phyloP scores from a whole-genome alignment of 345 rosid species.

The Gossypium australe region DNA sequence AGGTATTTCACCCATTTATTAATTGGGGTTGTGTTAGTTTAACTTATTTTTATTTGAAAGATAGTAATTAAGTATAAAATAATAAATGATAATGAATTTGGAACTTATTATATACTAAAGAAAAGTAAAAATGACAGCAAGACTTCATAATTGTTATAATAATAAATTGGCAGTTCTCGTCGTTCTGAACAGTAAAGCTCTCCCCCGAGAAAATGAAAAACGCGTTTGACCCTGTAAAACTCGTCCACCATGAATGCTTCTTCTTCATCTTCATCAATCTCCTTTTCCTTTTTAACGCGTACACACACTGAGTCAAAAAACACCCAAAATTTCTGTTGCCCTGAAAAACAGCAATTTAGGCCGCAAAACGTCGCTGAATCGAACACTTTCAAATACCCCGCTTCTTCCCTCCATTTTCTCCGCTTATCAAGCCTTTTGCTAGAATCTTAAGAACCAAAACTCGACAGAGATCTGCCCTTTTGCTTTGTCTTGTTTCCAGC shows the following conservation, averaged over 20 bases:
- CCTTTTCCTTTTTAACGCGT: not conserved
- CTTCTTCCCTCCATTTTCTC: not conserved
- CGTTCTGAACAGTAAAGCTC: too few relatives aligned
- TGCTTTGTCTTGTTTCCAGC: not conserved
- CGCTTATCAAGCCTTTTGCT: slow-evolving; percentile 5
- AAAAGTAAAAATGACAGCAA: too few relatives aligned
- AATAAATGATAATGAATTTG: too few relatives aligned
- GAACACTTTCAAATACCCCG: not conserved
- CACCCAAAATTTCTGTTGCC: not conserved
- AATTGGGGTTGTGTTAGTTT: too few relatives aligned
- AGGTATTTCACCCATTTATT: too few relatives aligned
- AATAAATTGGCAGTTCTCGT: too few relatives aligned
- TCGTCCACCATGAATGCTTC: slow-evolving; percentile 20
- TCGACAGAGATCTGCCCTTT: not conserved
- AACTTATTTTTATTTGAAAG: too few relatives aligned
- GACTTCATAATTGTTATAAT: too few relatives aligned
- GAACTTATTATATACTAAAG: too few relatives aligned
- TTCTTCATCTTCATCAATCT: not conserved
- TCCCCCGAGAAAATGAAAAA: not conserved
- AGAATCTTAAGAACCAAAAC: not conserved
- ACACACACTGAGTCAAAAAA: not conserved
- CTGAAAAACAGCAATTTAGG: not conserved
- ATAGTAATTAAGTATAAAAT: too few relatives aligned
- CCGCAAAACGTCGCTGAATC: not conserved
- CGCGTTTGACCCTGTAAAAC: slow-evolving; percentile 47